These are phyloP conservation scores for Clavispora santaluciae DNA, from an alignment of 805 yeast species.

Conservation along the genomic window DNA sequence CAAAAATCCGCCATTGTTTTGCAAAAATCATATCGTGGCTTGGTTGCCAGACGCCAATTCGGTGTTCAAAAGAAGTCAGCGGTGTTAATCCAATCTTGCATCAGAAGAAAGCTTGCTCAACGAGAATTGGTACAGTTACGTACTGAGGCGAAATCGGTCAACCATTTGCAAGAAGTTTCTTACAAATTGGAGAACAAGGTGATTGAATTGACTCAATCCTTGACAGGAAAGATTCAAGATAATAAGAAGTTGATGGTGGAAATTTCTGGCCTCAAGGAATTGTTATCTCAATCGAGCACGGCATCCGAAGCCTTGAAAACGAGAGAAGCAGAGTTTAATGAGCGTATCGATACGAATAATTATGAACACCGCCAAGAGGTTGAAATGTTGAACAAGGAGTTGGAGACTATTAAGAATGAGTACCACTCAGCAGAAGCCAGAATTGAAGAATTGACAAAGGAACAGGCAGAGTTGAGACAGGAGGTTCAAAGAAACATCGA, in stretches of 20 bases:
- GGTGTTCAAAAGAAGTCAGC: constrained; percentile 48
- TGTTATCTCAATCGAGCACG: constrained; percentile 49
- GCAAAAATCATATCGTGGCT: constrained; percentile 73
- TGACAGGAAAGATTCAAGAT: constrained; percentile 75
- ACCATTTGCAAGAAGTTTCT: constrained; percentile 85
- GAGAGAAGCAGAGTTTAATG: constrained; percentile 50
- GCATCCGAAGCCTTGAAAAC: constrained; percentile 51
- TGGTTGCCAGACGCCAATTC: constrained; percentile 52
- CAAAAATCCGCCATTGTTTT: constrained; percentile 62
- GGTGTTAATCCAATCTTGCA: constrained; percentile 67
- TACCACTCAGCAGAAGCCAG: constrained; percentile 53
- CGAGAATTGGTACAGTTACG: constrained; percentile 59
- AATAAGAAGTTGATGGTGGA: constrained; percentile 67
- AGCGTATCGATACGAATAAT: constrained; percentile 41
- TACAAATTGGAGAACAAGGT: constrained; percentile 94
- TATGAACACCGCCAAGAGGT: constrained; percentile 47
- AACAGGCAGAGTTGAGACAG: constrained; percentile 58
- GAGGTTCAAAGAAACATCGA: constrained; percentile 60
- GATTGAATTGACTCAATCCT: constrained; percentile 85
- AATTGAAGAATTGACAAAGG: constrained; percentile 54
- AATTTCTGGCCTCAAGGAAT: constrained; percentile 42
- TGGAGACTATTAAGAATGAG: constrained; percentile 50
- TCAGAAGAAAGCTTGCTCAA: constrained; percentile 73
- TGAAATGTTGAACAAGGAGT: constrained; percentile 49
- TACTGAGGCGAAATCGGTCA: constrained; percentile 88